These are phyloP conservation scores for Sparassis latifolia DNA, from an alignment of 1,284 basidiomycete genomes.

Conservation along the genomic window DNA sequence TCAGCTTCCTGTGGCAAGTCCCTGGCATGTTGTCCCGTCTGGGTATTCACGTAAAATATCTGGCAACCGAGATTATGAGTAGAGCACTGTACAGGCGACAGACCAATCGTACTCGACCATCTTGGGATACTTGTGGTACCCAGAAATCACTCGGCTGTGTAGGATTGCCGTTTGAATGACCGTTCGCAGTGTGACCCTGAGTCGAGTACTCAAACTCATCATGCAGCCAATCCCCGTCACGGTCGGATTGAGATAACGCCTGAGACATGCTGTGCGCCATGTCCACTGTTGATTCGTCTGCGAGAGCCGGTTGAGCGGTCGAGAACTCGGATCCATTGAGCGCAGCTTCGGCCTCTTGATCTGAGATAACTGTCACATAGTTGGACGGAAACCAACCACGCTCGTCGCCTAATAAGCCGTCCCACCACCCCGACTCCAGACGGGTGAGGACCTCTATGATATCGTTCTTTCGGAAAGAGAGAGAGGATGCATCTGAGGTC, in stretches of 20 bases:
- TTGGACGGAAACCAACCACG: constrained; percentile 99
- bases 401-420: constrained; percentile 83
- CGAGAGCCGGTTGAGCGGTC: constrained; percentile 12
- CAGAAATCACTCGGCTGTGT: constrained; percentile 66
- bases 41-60: constrained; percentile 92
- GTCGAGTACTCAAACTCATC: constrained; percentile 16
- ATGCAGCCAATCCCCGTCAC: constrained; percentile 25
- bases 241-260: constrained; percentile 29
- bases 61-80: constrained; percentile 24
- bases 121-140: constrained; percentile 67
- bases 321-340: constrained; percentile 45
- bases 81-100: not conserved
- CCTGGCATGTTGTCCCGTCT: constrained; percentile 81
- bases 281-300: constrained; percentile 36
- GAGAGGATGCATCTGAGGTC: constrained; percentile 80
- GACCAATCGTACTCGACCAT: constrained; percentile 57
- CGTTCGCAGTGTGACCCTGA: constrained; percentile 6
- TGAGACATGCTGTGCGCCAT: constrained; percentile 44
- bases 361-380: constrained; percentile 78
- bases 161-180: constrained; percentile 7
- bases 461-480: constrained; percentile 84
- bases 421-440: constrained; percentile 97
- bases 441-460: constrained; percentile 92
- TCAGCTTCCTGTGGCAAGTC: constrained; percentile 78
- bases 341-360: constrained; percentile 71